A percentile compares a stretch with the other conserved stretches of the same genome.
Evolutionary conservation across 2,329 filamentous ascomycete species (phyloP).

Genomic region (Clonostachys solani): DNA sequence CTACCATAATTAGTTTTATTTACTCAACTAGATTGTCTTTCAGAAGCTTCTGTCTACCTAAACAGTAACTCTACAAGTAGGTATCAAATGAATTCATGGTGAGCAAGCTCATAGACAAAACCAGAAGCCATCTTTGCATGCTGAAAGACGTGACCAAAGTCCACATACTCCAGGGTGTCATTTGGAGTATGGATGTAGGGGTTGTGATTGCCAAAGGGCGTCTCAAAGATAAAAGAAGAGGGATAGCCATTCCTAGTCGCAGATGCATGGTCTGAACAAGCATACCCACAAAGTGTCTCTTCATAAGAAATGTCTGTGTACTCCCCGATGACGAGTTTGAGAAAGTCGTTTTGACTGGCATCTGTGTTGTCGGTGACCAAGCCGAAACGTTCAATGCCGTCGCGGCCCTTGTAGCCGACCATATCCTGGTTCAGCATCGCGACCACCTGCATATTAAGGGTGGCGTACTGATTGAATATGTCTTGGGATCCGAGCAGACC

Average conservation of each 20-base stretch:
- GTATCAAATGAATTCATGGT: constrained; percentile 1
- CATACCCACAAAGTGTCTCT: constrained; percentile 77
- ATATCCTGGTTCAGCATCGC: constrained; percentile 67
- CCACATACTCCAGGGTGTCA: constrained; percentile 66
- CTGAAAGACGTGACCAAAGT: constrained; percentile 62
- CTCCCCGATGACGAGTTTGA: constrained; percentile 72
- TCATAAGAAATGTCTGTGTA: constrained; percentile 82
- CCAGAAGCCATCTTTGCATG: constrained; percentile 49
- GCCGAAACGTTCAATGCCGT: constrained; percentile 73
- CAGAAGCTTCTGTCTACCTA: no score
- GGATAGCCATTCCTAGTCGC: constrained; percentile 63
- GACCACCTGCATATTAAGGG: constrained; percentile 28
- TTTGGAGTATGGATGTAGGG: constrained; percentile 70
- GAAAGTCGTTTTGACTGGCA: constrained; percentile 71
- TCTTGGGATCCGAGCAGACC: constrained; percentile 42
- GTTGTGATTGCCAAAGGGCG: constrained; percentile 54
- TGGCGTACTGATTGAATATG: constrained; percentile 32
- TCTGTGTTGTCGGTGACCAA: constrained; percentile 87
- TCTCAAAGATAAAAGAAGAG: constrained; percentile 60
- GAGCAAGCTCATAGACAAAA: constrained; percentile 36
- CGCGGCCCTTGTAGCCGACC: constrained; percentile 78
- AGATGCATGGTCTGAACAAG: constrained; percentile 65
- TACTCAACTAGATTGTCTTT: no score
- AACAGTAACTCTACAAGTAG: no score
- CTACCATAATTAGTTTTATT: no score